Evolutionary conservation across 1,284 basidiomycete genomes (phyloP), one percentile per base, ranked within the genome.

Genomic region (Ganoderma meredithae): DNA sequence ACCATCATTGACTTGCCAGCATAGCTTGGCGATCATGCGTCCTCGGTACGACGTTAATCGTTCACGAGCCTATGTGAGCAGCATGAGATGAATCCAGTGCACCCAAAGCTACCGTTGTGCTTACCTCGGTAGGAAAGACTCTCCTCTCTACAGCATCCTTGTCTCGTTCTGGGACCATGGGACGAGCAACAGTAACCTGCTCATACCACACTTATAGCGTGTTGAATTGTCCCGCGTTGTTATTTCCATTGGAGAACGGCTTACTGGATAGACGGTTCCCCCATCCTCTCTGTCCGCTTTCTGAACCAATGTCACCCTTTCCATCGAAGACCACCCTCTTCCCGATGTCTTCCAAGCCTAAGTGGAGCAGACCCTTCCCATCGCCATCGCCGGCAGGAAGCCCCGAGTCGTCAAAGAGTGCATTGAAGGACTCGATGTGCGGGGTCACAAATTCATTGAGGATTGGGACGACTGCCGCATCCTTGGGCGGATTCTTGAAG

Each of bases 341-440:
- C 0, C 94, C 92, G 60, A 99, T 92, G 71, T 98, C 95, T 73
- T 91, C 87, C 8, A 99, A 78, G 9, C 88, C 95, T 17, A 96
- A 83, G 67, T 90, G 90, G 13, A 99, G 81, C 13, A 99, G 80
- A 0, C 98, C 98, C 31, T 85, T 86, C 3, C 92, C 93, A 63
- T 95, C 90, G 10, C 89, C 89, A 72, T 94, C 91, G 7, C 92
- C 92, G 59, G 82, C 79, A 76, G 88, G 90, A 70, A 91, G 78
- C 7, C 89, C 91, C 63, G 90, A 93, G 75, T 95, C 94, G 75
- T 97, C 95, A 77, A 98, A 95, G 40, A 99, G 86, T 13, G 96
- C 92, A 80, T 99, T 98, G 86, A 99, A 99, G 55, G 95, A 96
- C 80, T 99, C 94, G 71, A 99, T 89, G 79, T 98, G 97, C 12